Base-by-base conservation (phyloP, 2,329 filamentous ascomycete genomes). In the Knufia fluminis region DNA sequence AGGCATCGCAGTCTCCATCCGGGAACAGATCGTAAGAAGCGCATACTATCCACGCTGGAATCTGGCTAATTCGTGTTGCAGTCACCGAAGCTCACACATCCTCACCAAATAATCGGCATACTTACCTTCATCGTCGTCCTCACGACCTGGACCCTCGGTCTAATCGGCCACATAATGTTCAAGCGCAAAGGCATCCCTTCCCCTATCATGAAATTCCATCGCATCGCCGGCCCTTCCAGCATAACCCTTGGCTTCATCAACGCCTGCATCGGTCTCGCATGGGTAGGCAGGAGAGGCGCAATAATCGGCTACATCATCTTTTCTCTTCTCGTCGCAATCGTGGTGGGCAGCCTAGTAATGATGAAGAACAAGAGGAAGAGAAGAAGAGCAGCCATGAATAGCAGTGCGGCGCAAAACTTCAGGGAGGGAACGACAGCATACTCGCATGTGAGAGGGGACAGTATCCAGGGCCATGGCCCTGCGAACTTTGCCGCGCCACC, bases 81-180 rank as follows among this genome's bases (percentile, higher is more conserved):
- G 43, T 51, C 79, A 74, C 76, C 77, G 16, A 75, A 71, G 44
- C 64, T 79, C 62, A 70, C 69, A 39, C 70, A 71, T 1, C 64
- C 70, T 7, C 80, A 83, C 58, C 79, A 82, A 58, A 68, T 82
- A 44, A 65, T 83, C 50, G 80, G 80, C 7, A 68, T 79, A 50
- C 60, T 81, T 14, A 64, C 80, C 33, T 66, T 78, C 40, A 63
- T 71, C 38, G 69, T 75, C 44, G 63, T 80, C 46, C 61, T 82
- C 14, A 65, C 60, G 3, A 77, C 82, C 57, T 73, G 79, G 52
- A 62, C 66, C 1, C 61, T 82, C 12, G 79, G 79, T 23, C 68
- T 76, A 53, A 55, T 79, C 49, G 76, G 81, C 55, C 79, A 82
- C 57, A 66, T 70, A 41, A 67, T 74, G 32, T 79, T 69, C 61